A percentile compares a stretch with the other conserved stretches of the same genome.
These are phyloP conservation scores for Forsythia suspensa DNA, from an alignment of 257 asterid species.

Conservation along the genomic window DNA sequence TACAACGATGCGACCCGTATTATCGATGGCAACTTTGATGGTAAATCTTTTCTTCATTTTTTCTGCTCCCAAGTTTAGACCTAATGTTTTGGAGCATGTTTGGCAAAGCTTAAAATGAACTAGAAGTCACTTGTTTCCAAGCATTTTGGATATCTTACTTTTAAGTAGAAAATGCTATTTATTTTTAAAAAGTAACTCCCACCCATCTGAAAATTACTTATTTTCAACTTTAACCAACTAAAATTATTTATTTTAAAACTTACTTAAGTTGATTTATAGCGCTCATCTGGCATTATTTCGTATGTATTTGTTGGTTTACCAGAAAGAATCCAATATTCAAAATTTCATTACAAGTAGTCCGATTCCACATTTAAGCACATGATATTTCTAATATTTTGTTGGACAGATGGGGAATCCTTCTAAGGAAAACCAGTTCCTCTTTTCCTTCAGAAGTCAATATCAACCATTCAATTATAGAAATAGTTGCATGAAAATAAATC, in stretches of 20 bases:
- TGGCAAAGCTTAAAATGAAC: background rate
- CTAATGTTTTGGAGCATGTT: background rate
- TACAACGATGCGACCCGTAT: slow-evolving; percentile 88
- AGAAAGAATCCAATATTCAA: background rate
- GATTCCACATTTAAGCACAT: background rate
- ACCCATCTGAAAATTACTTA: background rate
- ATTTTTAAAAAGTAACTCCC: background rate
- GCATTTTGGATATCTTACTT: background rate
- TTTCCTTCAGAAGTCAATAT: background rate
- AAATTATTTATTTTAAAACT: background rate
- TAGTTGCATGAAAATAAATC: too few relatives aligned
- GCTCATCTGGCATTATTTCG: background rate
- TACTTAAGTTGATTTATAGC: background rate
- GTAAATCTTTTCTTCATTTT: slow-evolving; percentile 35
- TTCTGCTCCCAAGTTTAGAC: background rate
- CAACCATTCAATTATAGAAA: too few relatives aligned
- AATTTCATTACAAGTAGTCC: background rate
- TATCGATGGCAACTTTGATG: slow-evolving; percentile 92
- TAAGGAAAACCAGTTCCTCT: background rate
- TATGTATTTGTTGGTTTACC: background rate
- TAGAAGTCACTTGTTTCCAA: background rate
- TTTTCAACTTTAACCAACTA: background rate
- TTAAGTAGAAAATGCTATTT: background rate
- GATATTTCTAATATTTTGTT: background rate
- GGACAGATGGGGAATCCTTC: background rate